Evolutionary conservation across 805 yeast genomes (phyloP), one percentile per base, ranked within the genome.

Genomic region (Zygoascus ofunaensis): DNA sequence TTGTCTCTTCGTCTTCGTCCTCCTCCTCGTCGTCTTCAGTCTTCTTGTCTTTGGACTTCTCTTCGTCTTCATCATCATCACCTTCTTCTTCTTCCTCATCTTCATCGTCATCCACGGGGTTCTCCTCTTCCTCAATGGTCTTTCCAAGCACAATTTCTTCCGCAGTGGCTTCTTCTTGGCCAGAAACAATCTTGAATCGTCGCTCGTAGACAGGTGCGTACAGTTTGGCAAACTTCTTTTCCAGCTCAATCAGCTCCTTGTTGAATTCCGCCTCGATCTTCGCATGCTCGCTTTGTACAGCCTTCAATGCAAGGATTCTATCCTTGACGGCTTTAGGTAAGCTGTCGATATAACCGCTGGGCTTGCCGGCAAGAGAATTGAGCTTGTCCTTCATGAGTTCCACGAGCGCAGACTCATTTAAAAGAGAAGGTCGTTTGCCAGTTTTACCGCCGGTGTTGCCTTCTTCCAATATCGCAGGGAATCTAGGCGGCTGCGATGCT

Each of bases 351-450:
- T 92, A 92, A 3, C 95, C 96, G 36, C 89, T 79, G 57, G 85
- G 82, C 46, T 77, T 76, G 39, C 98, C 98, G 35, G 87, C 84
- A 49, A 90, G 72, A 21, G 79, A 71, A 37, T 89, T 89, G 51
- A 90, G 72, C 56, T 86, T 86, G 39, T 94, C 95, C 64, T 90
- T 90, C 58, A 90, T 87, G 79, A 87, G 76, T 30, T 89, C 80
- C 51, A 89, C 65, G 52, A 90, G 71, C 1, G 86, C 82, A 4
- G 97, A 96, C 61, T 83, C 81, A 62, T 79, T 79, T 48, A 84
- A 77, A 45, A 86, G 64, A 8, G 30, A 12, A 7, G 7, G 30
- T 21, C 18, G 34, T 10, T 15, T 26, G 51, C 74, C 80, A 37
- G 51, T 53, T 49, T 63, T 57, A 41, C 48, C 55, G 41, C 57